Conservation (phyloP, 2,329 filamentous ascomycete genomes). For the Teratosphaeria destructans region DNA sequence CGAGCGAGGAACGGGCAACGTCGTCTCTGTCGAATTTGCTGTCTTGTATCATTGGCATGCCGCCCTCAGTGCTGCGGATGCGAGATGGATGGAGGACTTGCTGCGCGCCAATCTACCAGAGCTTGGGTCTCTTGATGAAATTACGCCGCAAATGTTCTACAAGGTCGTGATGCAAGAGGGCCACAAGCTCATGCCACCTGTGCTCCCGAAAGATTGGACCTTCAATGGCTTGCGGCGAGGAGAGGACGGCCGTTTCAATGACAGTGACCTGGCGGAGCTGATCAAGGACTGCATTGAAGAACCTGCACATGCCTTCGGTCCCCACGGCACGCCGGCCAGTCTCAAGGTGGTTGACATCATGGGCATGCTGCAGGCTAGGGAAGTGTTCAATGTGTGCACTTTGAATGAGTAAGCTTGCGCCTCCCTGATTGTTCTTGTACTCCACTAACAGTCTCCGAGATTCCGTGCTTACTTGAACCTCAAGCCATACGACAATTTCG, state of each 20-base stretch:
- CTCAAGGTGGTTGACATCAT: conserved; percentile 40
- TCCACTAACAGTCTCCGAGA: conserved; percentile 8
- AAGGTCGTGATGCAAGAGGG: conserved; percentile 32
- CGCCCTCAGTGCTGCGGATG: conserved; percentile 35
- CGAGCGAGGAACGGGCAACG: conserved; percentile 34
- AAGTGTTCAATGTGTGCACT: conserved; percentile 41
- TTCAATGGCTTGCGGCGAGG: conserved; percentile 32
- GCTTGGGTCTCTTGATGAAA: conserved; percentile 33
- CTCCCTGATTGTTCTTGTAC: background rate
- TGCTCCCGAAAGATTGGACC: conserved; percentile 27
- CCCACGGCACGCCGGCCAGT: conserved; percentile 37
- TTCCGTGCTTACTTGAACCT: conserved; percentile 29
- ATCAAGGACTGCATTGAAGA: conserved; percentile 40
- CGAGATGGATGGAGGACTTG: conserved; percentile 36
- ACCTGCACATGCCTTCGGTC: conserved; percentile 41
- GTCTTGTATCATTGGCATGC: conserved; percentile 41
- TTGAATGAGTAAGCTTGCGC: conserved; percentile 39
- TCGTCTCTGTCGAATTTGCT: conserved; percentile 38
- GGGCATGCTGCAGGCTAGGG: conserved; percentile 37
- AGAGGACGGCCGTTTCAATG: conserved; percentile 33
- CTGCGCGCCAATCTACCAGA: conserved; percentile 27
- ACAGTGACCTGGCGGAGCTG: conserved; percentile 35
- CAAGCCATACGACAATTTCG: conserved; percentile 27
- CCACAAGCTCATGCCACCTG: conserved; percentile 25
- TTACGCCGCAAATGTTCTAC: conserved; percentile 33